Evolutionary conservation across 306 rosid species (phyloP).

Genomic region (Pterocarpus macrocarpus): DNA sequence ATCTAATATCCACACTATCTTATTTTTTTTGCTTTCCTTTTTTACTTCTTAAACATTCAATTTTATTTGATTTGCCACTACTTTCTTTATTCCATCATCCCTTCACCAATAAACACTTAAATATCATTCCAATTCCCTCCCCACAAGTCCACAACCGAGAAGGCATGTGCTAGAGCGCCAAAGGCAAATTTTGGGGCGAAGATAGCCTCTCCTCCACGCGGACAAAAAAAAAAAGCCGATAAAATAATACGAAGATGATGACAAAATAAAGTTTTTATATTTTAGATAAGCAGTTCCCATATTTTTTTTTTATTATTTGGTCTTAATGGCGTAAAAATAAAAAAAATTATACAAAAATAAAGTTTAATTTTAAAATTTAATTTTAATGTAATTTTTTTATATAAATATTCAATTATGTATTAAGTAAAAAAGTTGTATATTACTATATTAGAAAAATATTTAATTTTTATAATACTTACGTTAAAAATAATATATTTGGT

Average conservation of each 20-base stretch:
- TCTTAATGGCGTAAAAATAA: neutral
- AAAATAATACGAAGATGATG: neutral
- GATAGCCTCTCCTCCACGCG: neutral
- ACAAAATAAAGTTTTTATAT: neutral
- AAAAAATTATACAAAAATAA: neutral
- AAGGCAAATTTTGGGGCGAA: slow-evolving; percentile 30
- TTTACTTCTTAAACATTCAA: too few species aligned
- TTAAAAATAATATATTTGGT: too few species aligned
- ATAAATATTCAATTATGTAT: too few species aligned
- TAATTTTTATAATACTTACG: too few species aligned
- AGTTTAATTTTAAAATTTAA: too few species aligned
- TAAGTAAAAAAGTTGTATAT: too few species aligned
- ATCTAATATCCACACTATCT: neutral
- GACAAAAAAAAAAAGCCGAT: neutral
- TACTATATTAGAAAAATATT: too few species aligned
- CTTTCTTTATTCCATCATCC: neutral
- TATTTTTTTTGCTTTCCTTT: neutral
- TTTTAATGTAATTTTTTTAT: too few species aligned
- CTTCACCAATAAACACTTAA: neutral
- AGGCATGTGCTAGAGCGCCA: slow-evolving; percentile 7
- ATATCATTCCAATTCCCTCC: too few species aligned
- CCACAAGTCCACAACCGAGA: too few species aligned
- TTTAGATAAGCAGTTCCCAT: neutral
- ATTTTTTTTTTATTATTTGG: neutral
- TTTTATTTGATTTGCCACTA: neutral